Evolutionary conservation across 306 rosid species (phyloP), one percentile per base, ranked within the genome.

Genomic region (Malus sieversii): DNA sequence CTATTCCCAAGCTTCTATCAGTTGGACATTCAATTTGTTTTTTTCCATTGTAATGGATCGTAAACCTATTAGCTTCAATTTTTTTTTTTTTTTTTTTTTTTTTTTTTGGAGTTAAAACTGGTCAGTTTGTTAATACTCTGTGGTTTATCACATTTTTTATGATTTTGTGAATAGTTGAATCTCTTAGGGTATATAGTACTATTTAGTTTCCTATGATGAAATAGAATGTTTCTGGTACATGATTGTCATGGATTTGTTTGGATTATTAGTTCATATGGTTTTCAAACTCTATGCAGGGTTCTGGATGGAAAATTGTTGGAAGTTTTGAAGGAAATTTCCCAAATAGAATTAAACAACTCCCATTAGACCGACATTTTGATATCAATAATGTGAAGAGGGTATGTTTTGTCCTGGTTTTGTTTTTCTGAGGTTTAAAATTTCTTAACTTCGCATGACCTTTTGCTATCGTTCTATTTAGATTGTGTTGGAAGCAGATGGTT

Each of bases 231-330:
- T 23, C 66, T 57, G 59, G 64, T 15, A 48, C 61, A 48, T 29
- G 19, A 74, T 42, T 73, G 3, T 35, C 11, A 62, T 19, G 27
- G 27, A 29, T 33, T 45, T 42, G 2, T 4, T 19, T 29, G 32
- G 19, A 29, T 29, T 48, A 12, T 25, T 64, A 51, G 62, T 18
- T 19, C 8, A 13, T 62, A 22, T 78, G 29, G 8, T 27, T 20
- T 71, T 19, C 40, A 62, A 59, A 66, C 53, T 51, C n/a, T 58
- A 86, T 78, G 80, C 84, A 95, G 99, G 99, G 99, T 83, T 27
- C 98, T 86, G 99, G 99, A 74, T 95, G 99, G 99, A 95, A 95
- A 89, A 88, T 95, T 77, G 99, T 95, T 87, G 87, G 96, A 30
- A 90, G 96, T 84, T 95, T 95, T 61, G 98, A 95, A 86, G 98